Evolutionary conservation across 202 grass and related monocot genomes (phyloP).

Genomic region (Schoenoplectus tabernaemontani): DNA sequence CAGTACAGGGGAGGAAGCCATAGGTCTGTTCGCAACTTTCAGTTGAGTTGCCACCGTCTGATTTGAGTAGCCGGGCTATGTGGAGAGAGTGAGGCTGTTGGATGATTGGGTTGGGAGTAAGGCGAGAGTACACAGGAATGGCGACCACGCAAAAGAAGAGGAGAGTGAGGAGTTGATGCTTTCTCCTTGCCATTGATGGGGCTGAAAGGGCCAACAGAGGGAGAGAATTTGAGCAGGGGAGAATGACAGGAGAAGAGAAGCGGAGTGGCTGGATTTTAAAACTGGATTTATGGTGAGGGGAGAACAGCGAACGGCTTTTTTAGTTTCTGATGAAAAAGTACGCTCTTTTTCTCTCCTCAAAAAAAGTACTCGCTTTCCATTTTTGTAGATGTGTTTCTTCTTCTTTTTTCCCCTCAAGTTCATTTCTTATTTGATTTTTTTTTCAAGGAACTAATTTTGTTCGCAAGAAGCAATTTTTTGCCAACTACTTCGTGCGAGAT

Average conservation of each 20-base stretch:
- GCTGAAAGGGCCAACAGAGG: neutral
- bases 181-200: neutral
- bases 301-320: too few species aligned
- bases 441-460: neutral
- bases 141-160: conserved; percentile 16
- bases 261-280: neutral
- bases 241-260: neutral
- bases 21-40: conserved; percentile 68
- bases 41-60: neutral
- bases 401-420: neutral
- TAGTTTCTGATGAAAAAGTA: neutral
- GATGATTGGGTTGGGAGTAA: neutral
- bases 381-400: neutral
- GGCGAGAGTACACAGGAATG: neutral
- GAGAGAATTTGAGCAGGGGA: neutral
- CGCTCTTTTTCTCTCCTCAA: too few species aligned
- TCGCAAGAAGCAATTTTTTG: too few species aligned
- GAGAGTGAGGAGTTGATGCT: conserved; percentile 17
- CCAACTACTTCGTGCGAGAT: too few species aligned
- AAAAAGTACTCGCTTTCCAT: too few species aligned
- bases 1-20: conserved; percentile 77
- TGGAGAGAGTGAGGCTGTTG: neutral
- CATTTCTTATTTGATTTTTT: neutral
- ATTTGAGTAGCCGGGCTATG: conserved; percentile 17
- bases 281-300: too few species aligned